Conservation (phyloP, 2,329 filamentous ascomycete species). For the Pseudonectria buxi region DNA sequence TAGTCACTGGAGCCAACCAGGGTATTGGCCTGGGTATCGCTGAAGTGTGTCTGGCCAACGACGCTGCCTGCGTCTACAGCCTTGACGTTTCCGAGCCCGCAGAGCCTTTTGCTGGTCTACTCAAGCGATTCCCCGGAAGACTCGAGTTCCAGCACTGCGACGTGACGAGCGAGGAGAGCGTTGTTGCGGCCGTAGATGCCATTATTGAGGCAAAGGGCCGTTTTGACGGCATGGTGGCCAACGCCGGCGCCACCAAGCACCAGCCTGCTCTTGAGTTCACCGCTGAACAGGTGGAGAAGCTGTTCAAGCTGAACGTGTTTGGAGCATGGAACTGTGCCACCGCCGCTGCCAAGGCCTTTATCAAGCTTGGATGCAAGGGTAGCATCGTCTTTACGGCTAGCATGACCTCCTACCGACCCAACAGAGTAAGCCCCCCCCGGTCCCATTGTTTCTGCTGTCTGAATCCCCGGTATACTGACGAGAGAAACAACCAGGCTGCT, state of each 20-base stretch:
- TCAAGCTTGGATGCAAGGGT: constrained; percentile 28
- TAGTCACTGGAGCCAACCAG: constrained; percentile 36
- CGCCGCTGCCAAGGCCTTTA: constrained; percentile 36
- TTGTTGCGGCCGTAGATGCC: constrained; percentile 34
- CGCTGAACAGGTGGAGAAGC: constrained; percentile 25
- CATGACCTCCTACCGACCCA: constrained; percentile 43
- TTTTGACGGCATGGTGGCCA: constrained; percentile 42
- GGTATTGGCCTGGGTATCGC: constrained; percentile 41
- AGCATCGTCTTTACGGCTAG: constrained; percentile 39
- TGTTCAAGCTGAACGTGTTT: constrained; percentile 31
- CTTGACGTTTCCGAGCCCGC: constrained; percentile 22
- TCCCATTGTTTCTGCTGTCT: too few species aligned
- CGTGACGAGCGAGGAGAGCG: constrained; percentile 35
- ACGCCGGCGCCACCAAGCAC: constrained; percentile 45
- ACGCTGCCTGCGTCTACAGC: constrained; percentile 25
- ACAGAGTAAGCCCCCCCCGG: constrained; percentile 20
- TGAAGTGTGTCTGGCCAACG: constrained; percentile 39
- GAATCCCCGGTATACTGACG: background rate
- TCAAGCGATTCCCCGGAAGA: constrained; percentile 33
- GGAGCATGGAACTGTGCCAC: constrained; percentile 40
- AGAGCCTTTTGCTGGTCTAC: constrained; percentile 22
- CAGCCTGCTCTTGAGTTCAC: constrained; percentile 41
- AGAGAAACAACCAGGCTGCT: constrained; percentile 26
- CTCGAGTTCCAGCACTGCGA: constrained; percentile 40
- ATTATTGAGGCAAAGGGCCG: constrained; percentile 32